These are phyloP conservation scores for Ascochyta koolunga DNA, from an alignment of 2,329 filamentous ascomycete genomes.

Conservation along the genomic window DNA sequence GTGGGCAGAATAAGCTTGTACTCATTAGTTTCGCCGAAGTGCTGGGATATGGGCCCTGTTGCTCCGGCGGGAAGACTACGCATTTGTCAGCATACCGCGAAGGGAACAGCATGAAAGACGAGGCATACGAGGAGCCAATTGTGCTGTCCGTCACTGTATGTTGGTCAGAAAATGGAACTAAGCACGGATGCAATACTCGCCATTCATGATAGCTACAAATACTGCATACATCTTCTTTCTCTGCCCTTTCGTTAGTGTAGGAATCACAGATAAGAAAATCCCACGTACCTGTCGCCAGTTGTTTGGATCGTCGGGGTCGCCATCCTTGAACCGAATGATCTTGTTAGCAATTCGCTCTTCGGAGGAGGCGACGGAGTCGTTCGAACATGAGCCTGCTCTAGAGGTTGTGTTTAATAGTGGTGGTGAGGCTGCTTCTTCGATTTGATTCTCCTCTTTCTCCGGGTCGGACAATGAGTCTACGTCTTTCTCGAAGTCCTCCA, in stretches of 20 bases:
- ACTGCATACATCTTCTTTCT: constrained; percentile 62
- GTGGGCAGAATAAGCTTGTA: constrained; percentile 55
- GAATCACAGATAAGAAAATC: not conserved
- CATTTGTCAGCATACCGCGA: not conserved
- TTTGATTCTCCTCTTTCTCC: constrained; percentile 31
- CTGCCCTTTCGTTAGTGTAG: constrained; percentile 42
- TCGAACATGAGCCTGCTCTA: constrained; percentile 18
- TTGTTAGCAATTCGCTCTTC: constrained; percentile 20
- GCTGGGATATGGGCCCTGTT: constrained; percentile 61
- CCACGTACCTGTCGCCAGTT: constrained; percentile 47
- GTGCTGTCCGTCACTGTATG: constrained; percentile 64
- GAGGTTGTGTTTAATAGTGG: constrained; percentile 16
- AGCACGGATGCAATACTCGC: constrained; percentile 46
- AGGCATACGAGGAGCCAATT: constrained; percentile 61
- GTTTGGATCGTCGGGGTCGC: constrained; percentile 51
- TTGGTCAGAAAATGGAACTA: not conserved
- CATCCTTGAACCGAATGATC: constrained; percentile 48
- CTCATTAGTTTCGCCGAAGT: constrained; percentile 62
- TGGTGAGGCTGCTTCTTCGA: constrained; percentile 27
- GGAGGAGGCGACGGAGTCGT: constrained; percentile 3
- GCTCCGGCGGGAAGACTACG: constrained; percentile 65
- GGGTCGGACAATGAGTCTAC: constrained; percentile 27
- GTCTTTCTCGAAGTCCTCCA: constrained; percentile 31
- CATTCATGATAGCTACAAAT: constrained; percentile 60
- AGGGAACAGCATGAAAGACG: not conserved